phyloP scores from a whole-genome alignment of 2,329 filamentous ascomycete species.

The Trichoderma atrobrunneum region DNA sequence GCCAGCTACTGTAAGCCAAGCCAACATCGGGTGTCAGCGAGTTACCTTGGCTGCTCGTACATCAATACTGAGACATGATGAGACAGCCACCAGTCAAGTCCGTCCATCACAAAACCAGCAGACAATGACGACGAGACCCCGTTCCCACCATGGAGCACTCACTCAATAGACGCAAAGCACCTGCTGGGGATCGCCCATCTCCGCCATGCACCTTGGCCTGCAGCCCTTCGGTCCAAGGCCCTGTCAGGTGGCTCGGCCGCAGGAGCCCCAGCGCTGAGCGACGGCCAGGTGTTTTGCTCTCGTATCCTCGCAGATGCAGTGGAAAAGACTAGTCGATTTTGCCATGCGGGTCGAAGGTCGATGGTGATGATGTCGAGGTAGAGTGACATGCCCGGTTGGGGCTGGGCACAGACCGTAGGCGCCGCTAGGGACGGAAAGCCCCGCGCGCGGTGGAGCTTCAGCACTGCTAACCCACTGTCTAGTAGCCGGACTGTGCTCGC shows the following conservation, averaged over 20 bases:
- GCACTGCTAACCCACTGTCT: background rate
- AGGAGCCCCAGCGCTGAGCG: conserved; percentile 16
- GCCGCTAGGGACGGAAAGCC: conserved; percentile 19
- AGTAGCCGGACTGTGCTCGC: background rate
- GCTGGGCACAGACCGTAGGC: conserved; percentile 13
- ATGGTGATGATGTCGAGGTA: conserved; percentile 21
- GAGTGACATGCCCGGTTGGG: conserved; percentile 20
- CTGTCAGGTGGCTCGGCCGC: conserved; percentile 17
- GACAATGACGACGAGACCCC: background rate
- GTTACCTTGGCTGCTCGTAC: background rate
- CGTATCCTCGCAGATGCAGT: conserved; percentile 6
- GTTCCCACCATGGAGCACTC: background rate
- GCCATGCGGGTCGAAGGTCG: background rate
- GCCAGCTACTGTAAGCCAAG: background rate
- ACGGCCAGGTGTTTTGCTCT: conserved; percentile 10
- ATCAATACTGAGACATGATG: background rate
- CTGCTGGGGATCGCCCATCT: background rate
- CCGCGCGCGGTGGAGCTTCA: conserved; percentile 7
- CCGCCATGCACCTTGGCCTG: conserved; percentile 14
- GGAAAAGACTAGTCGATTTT: background rate
- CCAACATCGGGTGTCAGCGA: conserved; percentile 1
- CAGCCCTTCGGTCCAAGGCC: conserved; percentile 5
- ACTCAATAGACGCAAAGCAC: background rate
- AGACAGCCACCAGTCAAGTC: background rate
- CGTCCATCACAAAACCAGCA: background rate